Evolutionary conservation across 2,329 filamentous ascomycete genomes (phyloP).

Genomic region (Cytospora leucostoma): DNA sequence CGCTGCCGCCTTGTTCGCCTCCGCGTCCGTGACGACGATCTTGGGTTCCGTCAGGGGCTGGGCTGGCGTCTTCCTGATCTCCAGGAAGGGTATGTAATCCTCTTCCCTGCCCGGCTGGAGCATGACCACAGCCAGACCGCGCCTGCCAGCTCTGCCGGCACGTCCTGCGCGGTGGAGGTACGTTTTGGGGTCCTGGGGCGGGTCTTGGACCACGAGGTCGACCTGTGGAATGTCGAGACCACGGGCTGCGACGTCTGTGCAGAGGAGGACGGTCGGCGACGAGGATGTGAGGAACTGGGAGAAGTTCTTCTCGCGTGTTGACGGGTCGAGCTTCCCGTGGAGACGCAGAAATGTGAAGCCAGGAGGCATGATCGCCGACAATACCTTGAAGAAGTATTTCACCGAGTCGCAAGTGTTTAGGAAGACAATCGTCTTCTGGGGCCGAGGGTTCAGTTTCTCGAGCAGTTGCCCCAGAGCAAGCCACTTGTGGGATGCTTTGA

Average conservation of each 20-base stretch:
- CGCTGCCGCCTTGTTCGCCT: conserved; percentile 50
- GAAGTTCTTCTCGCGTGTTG: conserved; percentile 87
- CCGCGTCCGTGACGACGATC: conserved; percentile 59
- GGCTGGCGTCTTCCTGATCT: conserved; percentile 85
- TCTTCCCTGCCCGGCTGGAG: conserved; percentile 83
- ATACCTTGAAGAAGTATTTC: conserved; percentile 85
- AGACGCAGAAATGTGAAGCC: conserved; percentile 74
- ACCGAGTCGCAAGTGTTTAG: conserved; percentile 85
- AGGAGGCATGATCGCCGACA: conserved; percentile 71
- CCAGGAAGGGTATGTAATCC: conserved; percentile 85
- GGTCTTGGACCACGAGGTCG: conserved; percentile 89
- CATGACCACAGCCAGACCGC: conserved; percentile 82
- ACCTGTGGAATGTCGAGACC: conserved; percentile 91
- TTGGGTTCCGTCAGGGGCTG: conserved; percentile 58
- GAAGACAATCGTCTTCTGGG: conserved; percentile 87
- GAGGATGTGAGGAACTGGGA: conserved; percentile 74
- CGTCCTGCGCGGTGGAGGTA: conserved; percentile 93
- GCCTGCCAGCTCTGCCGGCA: conserved; percentile 84
- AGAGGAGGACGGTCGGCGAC: conserved; percentile 78
- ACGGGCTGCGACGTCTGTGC: conserved; percentile 87
- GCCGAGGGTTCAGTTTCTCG: conserved; percentile 66
- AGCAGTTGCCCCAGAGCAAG: conserved; percentile 73
- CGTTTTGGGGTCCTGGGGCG: conserved; percentile 81
- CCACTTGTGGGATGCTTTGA: conserved; percentile 77
- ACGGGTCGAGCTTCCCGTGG: conserved; percentile 88